These are phyloP conservation scores for Diutina rugosa DNA, from an alignment of 1,139 yeast species.

Conservation along the genomic window DNA sequence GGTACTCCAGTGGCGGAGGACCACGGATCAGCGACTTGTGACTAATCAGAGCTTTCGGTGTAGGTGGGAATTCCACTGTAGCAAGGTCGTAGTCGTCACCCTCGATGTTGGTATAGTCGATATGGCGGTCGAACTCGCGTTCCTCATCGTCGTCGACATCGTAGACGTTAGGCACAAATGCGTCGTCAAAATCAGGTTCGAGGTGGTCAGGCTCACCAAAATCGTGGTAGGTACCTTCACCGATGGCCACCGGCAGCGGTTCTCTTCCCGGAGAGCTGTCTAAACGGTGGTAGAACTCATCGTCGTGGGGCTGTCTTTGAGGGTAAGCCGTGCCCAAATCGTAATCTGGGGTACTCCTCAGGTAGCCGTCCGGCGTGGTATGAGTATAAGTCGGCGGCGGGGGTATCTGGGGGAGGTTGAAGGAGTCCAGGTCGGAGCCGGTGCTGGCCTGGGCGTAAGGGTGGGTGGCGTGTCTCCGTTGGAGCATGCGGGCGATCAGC, in stretches of 20 bases:
- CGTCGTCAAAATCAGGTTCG: slow-evolving; percentile 15
- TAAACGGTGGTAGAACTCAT: neutral
- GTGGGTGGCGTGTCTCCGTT: neutral
- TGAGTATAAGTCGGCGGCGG: neutral
- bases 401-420: neutral
- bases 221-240: neutral
- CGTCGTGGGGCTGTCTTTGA: neutral
- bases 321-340: neutral
- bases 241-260: neutral
- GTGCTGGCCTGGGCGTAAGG: neutral
- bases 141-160: slow-evolving; percentile 28
- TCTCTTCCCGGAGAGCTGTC: neutral
- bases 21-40: neutral
- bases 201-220: neutral
- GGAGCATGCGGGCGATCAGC: slow-evolving; percentile 1
- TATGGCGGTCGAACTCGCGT: slow-evolving; percentile 24
- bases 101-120: slow-evolving; percentile 26
- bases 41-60: slow-evolving; percentile 5
- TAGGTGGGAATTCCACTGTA: slow-evolving; percentile 16
- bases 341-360: neutral
- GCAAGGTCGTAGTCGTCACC: slow-evolving; percentile 34
- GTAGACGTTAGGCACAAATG: slow-evolving; percentile 35
- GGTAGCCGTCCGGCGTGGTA: neutral
- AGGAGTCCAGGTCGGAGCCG: neutral
- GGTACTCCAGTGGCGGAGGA: slow-evolving; percentile 1